Base-by-base conservation (phyloP, 331 rosid species). In the Stylosanthes scabra region DNA sequence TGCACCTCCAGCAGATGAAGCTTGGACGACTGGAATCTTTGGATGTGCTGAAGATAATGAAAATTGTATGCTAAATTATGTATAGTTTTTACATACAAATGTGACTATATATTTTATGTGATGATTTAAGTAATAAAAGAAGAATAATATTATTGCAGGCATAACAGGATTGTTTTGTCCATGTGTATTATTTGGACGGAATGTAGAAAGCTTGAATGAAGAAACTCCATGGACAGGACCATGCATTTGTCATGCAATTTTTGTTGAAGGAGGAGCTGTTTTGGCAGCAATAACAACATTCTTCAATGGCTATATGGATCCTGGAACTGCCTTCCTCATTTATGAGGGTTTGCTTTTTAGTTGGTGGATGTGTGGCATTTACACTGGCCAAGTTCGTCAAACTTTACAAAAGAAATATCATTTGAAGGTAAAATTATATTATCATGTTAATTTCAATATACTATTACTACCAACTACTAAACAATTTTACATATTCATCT, bases 331-430 rank as follows among this genome's bases (percentile, higher is more conserved):
- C 40, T 87, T 86, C 76, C 92, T 92, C 71, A 72, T 95, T 58
- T 72, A 86, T 27, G 99, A 95, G 88, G 91, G 99, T 39, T 84
- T 92, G 55, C 61, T 95, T 49, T 95, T 92, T 69, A 84, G 92
- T 46, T 95, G 99, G 99, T 95, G 99, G 99, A 91, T 95, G 97
- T 92, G 97, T 73, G 97, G 97, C 72, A 88, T 90, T 50, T 92
- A 90, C 74, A 90, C 99, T 34, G 99, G 99, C 75, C 90, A 90
- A 65, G 90, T 83, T 78, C 91, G 99, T 63, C 97, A 95, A 84
- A 41, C 86, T 74, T 82, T 95, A 11, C 99, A 95, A 84, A 95
- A 95, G 86, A 86, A 95, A 62, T 95, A 95, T 82, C 99, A 90
- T 86, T 88, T 92, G 1, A 25, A 80, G 99, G 97, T 20, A 20